phyloP scores from a whole-genome alignment of 352 stramenopile species.

The Pythium dissotocum region DNA sequence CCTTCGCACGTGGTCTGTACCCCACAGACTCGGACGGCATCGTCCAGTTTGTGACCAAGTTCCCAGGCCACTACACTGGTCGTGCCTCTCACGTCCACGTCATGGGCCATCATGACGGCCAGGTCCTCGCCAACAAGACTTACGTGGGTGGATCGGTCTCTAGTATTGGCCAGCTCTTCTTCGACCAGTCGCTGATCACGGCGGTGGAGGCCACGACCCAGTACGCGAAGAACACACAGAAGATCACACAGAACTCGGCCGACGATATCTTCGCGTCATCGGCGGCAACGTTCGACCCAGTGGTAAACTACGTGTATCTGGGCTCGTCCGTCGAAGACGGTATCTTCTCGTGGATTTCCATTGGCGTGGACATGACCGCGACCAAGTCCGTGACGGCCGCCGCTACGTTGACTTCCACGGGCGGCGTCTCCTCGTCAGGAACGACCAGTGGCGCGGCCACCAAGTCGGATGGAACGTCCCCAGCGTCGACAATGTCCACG shows the following conservation, averaged over 20 bases:
- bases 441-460: background rate
- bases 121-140: constrained; percentile 16
- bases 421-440: constrained; percentile 1
- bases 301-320: constrained; percentile 39
- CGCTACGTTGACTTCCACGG: constrained; percentile 19
- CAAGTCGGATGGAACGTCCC: background rate
- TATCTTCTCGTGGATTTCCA: constrained; percentile 37
- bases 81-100: constrained; percentile 18
- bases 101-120: constrained; percentile 15
- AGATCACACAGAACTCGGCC: constrained; percentile 29
- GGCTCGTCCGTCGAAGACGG: constrained; percentile 32
- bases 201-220: constrained; percentile 2
- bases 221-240: constrained; percentile 30
- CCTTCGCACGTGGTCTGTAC: constrained; percentile 11
- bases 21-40: constrained; percentile 16
- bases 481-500: background rate
- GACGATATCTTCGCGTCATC: constrained; percentile 30
- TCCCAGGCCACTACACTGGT: constrained; percentile 22
- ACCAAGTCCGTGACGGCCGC: constrained; percentile 28
- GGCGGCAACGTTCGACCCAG: constrained; percentile 30
- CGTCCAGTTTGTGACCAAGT: constrained; percentile 25
- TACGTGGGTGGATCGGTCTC: constrained; percentile 13
- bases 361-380: constrained; percentile 31
- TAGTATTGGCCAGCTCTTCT: constrained; percentile 24
- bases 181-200: constrained; percentile 17